Evolutionary conservation across 805 yeast species (phyloP), one percentile per base, ranked within the genome.

Genomic region (Torulaspora gathmanii): DNA sequence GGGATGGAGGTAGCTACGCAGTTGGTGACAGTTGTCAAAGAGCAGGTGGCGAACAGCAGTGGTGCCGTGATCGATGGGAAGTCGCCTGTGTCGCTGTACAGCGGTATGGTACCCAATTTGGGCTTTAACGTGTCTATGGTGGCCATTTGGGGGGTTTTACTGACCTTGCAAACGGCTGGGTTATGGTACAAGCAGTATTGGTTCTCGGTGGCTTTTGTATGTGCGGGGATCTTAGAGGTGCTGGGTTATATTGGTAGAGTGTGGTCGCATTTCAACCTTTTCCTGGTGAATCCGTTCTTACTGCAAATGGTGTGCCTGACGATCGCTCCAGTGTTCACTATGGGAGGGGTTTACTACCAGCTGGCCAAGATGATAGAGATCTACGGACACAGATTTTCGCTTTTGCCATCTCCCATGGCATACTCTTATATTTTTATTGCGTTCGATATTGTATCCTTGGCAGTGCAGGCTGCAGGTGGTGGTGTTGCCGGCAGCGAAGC

Each of bases 271-370:
- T 51, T 58, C 35, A 58, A 75, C 51, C 58, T 63, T 2, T 30
- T 50, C 12, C 56, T 65, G 29, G 51, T 65, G 33, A 61, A 72
- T 40, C 67, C 71, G 23, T 88, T 72, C 57, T 57, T 83, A 34
- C 65, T 81, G 55, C 95, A 88, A 62, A 75, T 83, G 51, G 75
- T 81, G 44, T 72, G 82, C 55, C 67, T 87, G 45, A 86, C 91
- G 0, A 64, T 88, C 38, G 91, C 87, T 0, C 96, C 96, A 0
- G 87, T 86, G 16, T 83, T 88, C 61, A 70, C 85, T 36, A 83
- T 86, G 86, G 96, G 85, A 3, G 95, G 91, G 1, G 71, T 88
- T 2, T 89, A 88, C 65, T 83, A 75, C 52, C 70, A 80, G 43
- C 65, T 88, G 51, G 88, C 84, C 5, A 83, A 86, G 63, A 54